Evolutionary conservation across 1,139 yeast genomes (phyloP), one percentile per base, ranked within the genome.

Genomic region (Yamadazyma songkhlaensis): DNA sequence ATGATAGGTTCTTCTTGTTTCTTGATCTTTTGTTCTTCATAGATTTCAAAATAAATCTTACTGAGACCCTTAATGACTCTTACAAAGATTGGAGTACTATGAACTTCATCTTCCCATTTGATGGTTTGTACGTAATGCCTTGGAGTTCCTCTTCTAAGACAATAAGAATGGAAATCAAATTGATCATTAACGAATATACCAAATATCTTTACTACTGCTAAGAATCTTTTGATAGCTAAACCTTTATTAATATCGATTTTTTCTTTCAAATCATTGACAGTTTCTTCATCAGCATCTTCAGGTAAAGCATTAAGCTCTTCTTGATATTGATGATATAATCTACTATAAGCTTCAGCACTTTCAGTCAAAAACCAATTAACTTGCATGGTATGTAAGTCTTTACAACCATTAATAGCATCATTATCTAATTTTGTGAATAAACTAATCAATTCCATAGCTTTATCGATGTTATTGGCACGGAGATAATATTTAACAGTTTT

Each of bases 121-220:
- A 90, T 51, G 71, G 86, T 78, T 21, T 79, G 81, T 27, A 86
- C 50, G 54, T 92, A 92, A 17, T 92, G 83, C 45, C 95, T 74
- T 21, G 94, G 83, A 4, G 97, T 87, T 11, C 97, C 97, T 51
- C 84, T 81, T 63, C 97, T 79, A 72, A 87, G 78, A 57, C 96
- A 84, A 60, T 88, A 92, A 32, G 85, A 82, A 59, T 92, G 98
- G 81, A 92, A 92, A 57, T 92, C 99, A 50, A 84, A 77, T 62
- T 92, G 97, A 55, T 94, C 98, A 44, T 78, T 79, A 55, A 69
- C 77, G 61, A 82, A 88, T 40, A 79, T 85, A 35, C 78, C 74
- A 60, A 81, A 88, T 23, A 84, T 75, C 43, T 80, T 79, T 37
- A 80, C 67, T 25, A 89, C 73, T 1, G 89, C 81, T 28, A 67